Conservation (phyloP, 2,329 filamentous ascomycete species). For the Geoglossum cookeanum region DNA sequence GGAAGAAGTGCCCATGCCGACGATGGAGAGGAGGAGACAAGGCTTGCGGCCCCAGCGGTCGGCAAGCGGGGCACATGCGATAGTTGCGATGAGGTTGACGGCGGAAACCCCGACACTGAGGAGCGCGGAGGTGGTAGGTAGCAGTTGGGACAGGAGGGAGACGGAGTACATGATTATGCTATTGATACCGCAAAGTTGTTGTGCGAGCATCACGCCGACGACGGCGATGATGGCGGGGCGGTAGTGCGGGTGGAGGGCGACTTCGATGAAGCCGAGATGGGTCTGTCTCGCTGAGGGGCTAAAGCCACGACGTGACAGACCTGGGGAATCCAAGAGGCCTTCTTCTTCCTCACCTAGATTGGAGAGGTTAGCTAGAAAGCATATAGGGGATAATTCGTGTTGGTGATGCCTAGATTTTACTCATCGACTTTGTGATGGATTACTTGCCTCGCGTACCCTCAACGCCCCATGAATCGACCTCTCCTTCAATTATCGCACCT, state of each 20-base stretch:
- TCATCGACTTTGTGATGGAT: background rate
- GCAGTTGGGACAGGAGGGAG: constrained; percentile 60
- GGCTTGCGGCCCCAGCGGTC: constrained; percentile 77
- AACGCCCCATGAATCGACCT: constrained; percentile 19
- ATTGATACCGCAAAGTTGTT: constrained; percentile 90
- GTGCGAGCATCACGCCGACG: constrained; percentile 76
- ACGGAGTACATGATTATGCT: constrained; percentile 98
- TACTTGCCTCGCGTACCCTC: constrained; percentile 16
- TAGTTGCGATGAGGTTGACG: constrained; percentile 70
- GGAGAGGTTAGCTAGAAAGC: background rate
- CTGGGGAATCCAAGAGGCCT: constrained; percentile 37
- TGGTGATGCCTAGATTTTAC: background rate
- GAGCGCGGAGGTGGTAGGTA: constrained; percentile 63
- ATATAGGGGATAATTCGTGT: background rate
- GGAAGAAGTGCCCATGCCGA: constrained; percentile 66
- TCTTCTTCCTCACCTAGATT: constrained; percentile 43
- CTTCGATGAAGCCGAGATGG: constrained; percentile 41
- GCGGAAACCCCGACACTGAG: constrained; percentile 76
- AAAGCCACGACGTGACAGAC: constrained; percentile 11
- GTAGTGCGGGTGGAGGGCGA: constrained; percentile 47
- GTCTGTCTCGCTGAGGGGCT: constrained; percentile 11
- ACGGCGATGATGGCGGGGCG: constrained; percentile 63
- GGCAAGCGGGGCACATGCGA: constrained; percentile 62
- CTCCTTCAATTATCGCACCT: background rate
- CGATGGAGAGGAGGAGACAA: constrained; percentile 64